Conservation (phyloP, 805 yeast species). For the Ogataea zsoltii region DNA sequence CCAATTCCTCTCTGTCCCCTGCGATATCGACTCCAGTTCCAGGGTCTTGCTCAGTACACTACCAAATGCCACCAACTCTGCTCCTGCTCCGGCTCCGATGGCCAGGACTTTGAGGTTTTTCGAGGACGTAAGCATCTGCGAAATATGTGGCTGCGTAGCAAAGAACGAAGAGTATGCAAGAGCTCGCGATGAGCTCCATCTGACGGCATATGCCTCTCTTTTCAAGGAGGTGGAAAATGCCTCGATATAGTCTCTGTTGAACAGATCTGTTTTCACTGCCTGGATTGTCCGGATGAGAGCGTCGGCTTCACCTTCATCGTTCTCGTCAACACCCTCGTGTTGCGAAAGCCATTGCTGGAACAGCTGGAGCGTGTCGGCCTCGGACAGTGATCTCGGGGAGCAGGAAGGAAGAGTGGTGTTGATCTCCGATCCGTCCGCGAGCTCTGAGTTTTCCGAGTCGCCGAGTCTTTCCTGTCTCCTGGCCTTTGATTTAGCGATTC, state of each 20-base stretch:
- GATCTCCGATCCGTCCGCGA: slow-evolving; percentile 37
- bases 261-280: slow-evolving; percentile 66
- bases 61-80: slow-evolving; percentile 68
- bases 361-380: slow-evolving; percentile 37
- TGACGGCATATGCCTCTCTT: slow-evolving; percentile 71
- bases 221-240: slow-evolving; percentile 69
- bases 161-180: slow-evolving; percentile 72
- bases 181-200: slow-evolving; percentile 89
- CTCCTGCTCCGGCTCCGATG: slow-evolving; percentile 91
- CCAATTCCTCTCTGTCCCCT: slow-evolving; percentile 11
- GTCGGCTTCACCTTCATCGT: slow-evolving; percentile 30
- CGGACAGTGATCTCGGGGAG: slow-evolving; percentile 30
- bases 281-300: slow-evolving; percentile 52
- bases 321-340: slow-evolving; percentile 12
- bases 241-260: slow-evolving; percentile 62
- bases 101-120: slow-evolving; percentile 44
- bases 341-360: slow-evolving; percentile 32
- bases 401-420: slow-evolving; percentile 5
- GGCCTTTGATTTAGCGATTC: slow-evolving; percentile 34
- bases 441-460: slow-evolving; percentile 19
- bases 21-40: slow-evolving; percentile 13
- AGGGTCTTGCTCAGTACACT: slow-evolving; percentile 49
- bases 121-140: slow-evolving; percentile 36
- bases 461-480: slow-evolving; percentile 21
- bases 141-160: slow-evolving; percentile 46